A percentile compares a stretch with the other conserved stretches of the same genome.
Conservation (phyloP, 441 rosid species). For the Capsella rubella region DNA sequence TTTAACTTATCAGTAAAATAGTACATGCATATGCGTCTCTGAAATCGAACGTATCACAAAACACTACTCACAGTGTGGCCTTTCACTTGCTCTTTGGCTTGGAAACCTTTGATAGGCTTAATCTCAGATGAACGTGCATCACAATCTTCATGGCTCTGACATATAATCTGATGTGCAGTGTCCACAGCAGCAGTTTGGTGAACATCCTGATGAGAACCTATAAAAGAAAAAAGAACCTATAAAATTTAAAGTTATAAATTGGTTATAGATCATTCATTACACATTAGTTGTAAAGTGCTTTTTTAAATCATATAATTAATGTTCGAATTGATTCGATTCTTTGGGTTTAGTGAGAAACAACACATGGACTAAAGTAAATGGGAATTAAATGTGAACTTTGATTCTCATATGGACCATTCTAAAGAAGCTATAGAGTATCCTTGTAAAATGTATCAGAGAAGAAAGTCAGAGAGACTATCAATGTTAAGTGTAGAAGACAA, state of each 20-base stretch:
- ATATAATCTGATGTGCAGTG: constrained; percentile 51
- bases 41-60: constrained; percentile 22
- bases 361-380: constrained; percentile 1
- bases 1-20: background rate
- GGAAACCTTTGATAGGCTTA: constrained; percentile 85
- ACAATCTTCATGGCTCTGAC: constrained; percentile 80
- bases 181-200: constrained; percentile 53
- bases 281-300: background rate
- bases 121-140: constrained; percentile 62
- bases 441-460: constrained; percentile 31
- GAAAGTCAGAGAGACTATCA: constrained; percentile 40
- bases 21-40: constrained; percentile 25
- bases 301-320: background rate
- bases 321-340: background rate
- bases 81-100: constrained; percentile 91
- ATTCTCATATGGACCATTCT: constrained; percentile 27
- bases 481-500: constrained; percentile 18
- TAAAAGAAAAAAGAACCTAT: background rate
- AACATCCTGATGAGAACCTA: constrained; percentile 84
- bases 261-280: constrained; percentile 7
- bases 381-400: background rate
- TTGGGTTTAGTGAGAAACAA: constrained; percentile 20
- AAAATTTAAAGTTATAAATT: background rate
- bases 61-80: constrained; percentile 84
- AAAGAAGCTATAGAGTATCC: constrained; percentile 5